phyloP scores from a whole-genome alignment of 768 basidiomycete genomes.

The Rhodotorula kratochvilovae region DNA sequence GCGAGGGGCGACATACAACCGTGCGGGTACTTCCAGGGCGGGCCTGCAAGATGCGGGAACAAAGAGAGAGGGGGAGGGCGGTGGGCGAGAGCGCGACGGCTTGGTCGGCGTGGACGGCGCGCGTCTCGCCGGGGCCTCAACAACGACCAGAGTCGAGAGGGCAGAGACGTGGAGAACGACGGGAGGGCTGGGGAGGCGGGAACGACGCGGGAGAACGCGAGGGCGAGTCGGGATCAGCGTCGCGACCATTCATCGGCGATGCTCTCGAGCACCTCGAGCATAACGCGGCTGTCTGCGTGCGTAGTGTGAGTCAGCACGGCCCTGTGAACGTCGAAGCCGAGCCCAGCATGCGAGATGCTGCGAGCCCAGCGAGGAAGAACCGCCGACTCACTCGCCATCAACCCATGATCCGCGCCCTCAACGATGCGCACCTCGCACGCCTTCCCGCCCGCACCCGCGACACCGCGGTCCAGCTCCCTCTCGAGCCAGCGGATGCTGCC shows the following conservation, averaged over 20 bases:
- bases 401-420: constrained; percentile 79
- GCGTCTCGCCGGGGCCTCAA: too few relatives aligned
- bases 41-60: too few relatives aligned
- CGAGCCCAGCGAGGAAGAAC: not conserved
- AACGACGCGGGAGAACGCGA: not conserved
- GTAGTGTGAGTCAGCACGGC: not conserved
- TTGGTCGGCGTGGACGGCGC: too few relatives aligned
- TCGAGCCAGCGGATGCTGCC: constrained; percentile 81
- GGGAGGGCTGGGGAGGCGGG: not conserved
- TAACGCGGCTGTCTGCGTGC: constrained; percentile 37
- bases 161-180: too few relatives aligned
- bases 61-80: too few relatives aligned
- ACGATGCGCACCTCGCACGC: constrained; percentile 75
- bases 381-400: constrained; percentile 69
- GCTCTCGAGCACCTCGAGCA: constrained; percentile 47
- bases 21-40: too few relatives aligned
- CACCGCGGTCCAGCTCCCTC: constrained; percentile 59
- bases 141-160: too few relatives aligned
- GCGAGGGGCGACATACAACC: too few relatives aligned
- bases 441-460: not conserved
- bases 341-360: too few relatives aligned
- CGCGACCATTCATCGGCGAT: constrained; percentile 32
- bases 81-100: too few relatives aligned
- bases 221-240: not conserved
- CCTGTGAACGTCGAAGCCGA: too few relatives aligned